These are phyloP conservation scores for Myriangium duriaei DNA, from an alignment of 2,329 filamentous ascomycete genomes.

Conservation along the genomic window DNA sequence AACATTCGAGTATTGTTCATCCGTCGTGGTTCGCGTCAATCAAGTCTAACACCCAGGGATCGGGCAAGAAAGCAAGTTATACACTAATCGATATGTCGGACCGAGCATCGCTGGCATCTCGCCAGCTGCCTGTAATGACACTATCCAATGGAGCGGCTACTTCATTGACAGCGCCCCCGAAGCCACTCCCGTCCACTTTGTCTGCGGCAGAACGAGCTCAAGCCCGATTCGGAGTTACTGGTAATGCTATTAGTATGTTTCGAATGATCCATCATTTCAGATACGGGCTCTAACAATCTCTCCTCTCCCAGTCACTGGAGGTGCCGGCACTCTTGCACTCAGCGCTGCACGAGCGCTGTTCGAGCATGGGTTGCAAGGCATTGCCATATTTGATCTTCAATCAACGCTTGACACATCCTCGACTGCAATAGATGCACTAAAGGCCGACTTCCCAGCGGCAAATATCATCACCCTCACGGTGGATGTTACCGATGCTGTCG, in stretches of 20 bases:
- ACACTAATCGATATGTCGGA: too few relatives aligned
- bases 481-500: constrained; percentile 45
- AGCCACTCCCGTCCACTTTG: background rate
- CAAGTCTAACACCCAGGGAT: too few relatives aligned
- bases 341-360: constrained; percentile 49
- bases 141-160: background rate
- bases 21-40: too few relatives aligned
- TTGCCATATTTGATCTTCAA: constrained; percentile 50
- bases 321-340: constrained; percentile 51
- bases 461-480: constrained; percentile 41
- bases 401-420: constrained; percentile 28
- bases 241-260: constrained; percentile 32
- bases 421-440: constrained; percentile 34
- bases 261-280: background rate
- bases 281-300: background rate
- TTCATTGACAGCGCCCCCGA: background rate
- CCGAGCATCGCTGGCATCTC: background rate
- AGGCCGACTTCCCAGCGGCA: constrained; percentile 40
- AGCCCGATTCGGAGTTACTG: constrained; percentile 24
- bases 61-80: too few relatives aligned
- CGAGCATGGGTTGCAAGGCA: constrained; percentile 50
- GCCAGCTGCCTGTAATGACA: constrained; percentile 1
- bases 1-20: too few relatives aligned
- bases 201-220: background rate
- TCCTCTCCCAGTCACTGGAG: constrained; percentile 49